Percentiles rank a stretch among this genome's conserved stretches.
Conservation (phyloP, 441 rosid species). For the Adansonia gregorii region DNA sequence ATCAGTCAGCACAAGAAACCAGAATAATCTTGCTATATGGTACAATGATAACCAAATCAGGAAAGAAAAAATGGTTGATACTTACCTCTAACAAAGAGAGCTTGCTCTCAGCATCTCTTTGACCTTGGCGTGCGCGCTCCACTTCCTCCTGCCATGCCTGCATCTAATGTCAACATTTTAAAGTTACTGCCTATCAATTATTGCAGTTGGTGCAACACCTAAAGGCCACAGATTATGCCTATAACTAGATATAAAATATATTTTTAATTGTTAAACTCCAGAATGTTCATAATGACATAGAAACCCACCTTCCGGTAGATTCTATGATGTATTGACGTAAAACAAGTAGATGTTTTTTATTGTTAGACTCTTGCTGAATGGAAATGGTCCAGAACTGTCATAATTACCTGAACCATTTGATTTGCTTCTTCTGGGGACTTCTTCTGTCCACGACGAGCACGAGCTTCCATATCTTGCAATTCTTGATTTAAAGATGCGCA, state of each 20-base stretch:
- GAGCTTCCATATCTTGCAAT: constrained; percentile 93
- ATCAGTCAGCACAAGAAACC: neutral
- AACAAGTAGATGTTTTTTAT: constrained; percentile 14
- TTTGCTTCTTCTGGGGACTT: constrained; percentile 90
- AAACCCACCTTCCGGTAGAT: neutral
- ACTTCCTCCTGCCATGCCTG: constrained; percentile 99
- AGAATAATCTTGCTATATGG: neutral
- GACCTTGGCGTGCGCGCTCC: constrained; percentile 95
- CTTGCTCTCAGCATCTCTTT: constrained; percentile 95
- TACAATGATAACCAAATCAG: constrained; percentile 18
- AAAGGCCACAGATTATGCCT: neutral
- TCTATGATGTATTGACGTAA: constrained; percentile 5
- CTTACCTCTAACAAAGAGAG: constrained; percentile 87
- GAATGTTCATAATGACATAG: neutral
- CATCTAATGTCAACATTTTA: constrained; percentile 45
- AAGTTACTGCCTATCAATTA: constrained; percentile 19
- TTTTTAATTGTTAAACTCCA: constrained; percentile 9
- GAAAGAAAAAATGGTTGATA: constrained; percentile 23
- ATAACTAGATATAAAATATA: constrained; percentile 9
- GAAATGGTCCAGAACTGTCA: constrained; percentile 19
- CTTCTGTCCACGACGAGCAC: constrained; percentile 90
- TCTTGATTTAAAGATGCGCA: constrained; percentile 91
- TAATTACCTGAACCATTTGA: constrained; percentile 84
- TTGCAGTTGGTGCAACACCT: neutral
- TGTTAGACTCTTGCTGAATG: neutral